Conservation (phyloP, 345 rosid genomes). For the Erodium maritimum region DNA sequence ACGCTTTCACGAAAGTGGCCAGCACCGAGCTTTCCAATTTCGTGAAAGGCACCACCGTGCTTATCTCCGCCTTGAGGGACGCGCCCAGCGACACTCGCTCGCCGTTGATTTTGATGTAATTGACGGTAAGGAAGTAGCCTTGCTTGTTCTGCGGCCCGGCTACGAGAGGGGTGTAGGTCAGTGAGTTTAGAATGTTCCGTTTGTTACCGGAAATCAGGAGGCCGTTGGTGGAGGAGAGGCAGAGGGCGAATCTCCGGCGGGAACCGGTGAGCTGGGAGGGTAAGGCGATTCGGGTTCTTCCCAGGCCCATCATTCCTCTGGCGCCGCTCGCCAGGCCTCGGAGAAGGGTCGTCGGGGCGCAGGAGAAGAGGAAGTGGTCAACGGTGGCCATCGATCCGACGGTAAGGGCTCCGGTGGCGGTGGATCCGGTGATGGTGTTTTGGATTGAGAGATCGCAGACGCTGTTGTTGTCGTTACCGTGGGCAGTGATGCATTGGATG, state of each 20-base stretch:
- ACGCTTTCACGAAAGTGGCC: conserved; percentile 26
- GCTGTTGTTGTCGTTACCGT: background rate
- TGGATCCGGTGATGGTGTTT: conserved; percentile 24
- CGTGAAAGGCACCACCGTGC: conserved; percentile 60
- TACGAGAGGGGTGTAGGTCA: conserved; percentile 44
- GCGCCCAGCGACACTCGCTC: conserved; percentile 20
- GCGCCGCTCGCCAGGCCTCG: conserved; percentile 41
- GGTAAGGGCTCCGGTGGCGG: conserved; percentile 28
- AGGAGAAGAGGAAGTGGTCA: conserved; percentile 31
- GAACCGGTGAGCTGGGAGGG: conserved; percentile 46
- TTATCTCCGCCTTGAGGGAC: conserved; percentile 29
- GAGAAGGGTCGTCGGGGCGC: conserved; percentile 25
- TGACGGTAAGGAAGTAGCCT: conserved; percentile 39
- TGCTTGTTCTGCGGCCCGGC: background rate
- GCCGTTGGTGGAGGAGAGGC: conserved; percentile 42
- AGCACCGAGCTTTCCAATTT: conserved; percentile 49
- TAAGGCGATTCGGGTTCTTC: conserved; percentile 38
- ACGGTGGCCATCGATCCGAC: conserved; percentile 17
- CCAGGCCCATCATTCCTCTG: conserved; percentile 51
- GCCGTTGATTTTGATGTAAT: conserved; percentile 45
- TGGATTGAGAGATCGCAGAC: conserved; percentile 27
- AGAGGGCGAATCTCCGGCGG: conserved; percentile 31
- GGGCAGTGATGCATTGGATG: conserved; percentile 33
- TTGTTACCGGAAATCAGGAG: conserved; percentile 24
- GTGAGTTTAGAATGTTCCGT: conserved; percentile 25